Conservation (phyloP, 2,329 filamentous ascomycete genomes). For the Penicillium sp. region DNA sequence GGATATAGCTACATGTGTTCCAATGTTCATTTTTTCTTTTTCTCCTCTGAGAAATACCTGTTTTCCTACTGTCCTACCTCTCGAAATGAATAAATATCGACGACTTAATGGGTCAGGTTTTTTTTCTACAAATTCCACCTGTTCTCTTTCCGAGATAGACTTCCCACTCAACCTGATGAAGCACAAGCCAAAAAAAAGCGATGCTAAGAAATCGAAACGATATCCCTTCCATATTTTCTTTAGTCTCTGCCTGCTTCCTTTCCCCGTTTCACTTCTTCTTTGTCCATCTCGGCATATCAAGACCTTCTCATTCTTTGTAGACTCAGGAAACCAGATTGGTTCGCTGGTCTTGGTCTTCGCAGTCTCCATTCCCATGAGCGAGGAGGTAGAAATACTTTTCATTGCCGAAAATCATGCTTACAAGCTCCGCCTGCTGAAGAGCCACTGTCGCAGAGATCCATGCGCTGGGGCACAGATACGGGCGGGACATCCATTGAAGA, state of each 20-base stretch:
- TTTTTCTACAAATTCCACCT: conserved; percentile 15
- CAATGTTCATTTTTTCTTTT: conserved; percentile 20
- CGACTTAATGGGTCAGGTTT: conserved; percentile 27
- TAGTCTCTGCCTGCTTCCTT: neutral
- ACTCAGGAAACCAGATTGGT: conserved; percentile 25
- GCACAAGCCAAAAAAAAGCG: conserved; percentile 17
- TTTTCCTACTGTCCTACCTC: conserved; percentile 30
- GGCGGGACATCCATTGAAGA: conserved; percentile 52
- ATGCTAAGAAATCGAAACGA: conserved; percentile 18
- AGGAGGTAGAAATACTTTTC: conserved; percentile 42
- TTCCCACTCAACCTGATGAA: conserved; percentile 11
- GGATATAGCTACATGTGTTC: conserved; percentile 18
- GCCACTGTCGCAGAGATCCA: conserved; percentile 59
- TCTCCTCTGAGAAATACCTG: conserved; percentile 22
- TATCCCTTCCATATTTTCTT: neutral
- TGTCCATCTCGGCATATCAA: conserved; percentile 43
- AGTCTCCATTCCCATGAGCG: conserved; percentile 37
- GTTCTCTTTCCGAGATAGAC: conserved; percentile 21
- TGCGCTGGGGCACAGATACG: conserved; percentile 67
- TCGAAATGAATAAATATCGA: conserved; percentile 32
- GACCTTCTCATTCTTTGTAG: conserved; percentile 42
- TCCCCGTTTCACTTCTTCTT: neutral
- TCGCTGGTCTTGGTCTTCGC: conserved; percentile 24
- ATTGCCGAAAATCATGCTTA: conserved; percentile 38
- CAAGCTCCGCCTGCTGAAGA: conserved; percentile 58